Evolutionary conservation across 2,329 filamentous ascomycete species (phyloP).

Genomic region (Grosmannia clavigera): DNA sequence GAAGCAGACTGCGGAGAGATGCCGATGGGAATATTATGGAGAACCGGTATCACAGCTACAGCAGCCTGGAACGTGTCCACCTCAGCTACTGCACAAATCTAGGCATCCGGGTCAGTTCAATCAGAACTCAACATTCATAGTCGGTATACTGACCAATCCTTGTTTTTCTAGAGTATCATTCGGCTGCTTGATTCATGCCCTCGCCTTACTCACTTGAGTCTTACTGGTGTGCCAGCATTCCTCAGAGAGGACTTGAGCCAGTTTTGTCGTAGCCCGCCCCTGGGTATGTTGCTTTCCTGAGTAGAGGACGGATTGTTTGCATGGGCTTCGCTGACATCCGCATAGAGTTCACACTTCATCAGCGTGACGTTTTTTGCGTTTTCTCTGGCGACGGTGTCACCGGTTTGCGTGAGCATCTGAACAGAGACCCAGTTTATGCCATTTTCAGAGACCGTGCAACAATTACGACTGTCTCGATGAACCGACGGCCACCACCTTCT

Average conservation of each 20-base stretch:
- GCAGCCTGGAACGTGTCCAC: slow-evolving; percentile 83
- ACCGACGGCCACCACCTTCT: slow-evolving; percentile 10
- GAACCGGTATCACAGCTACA: slow-evolving; percentile 42
- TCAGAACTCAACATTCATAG: not conserved
- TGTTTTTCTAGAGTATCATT: slow-evolving; percentile 61
- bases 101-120: slow-evolving; percentile 58
- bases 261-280: slow-evolving; percentile 77
- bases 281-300: slow-evolving; percentile 35
- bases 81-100: slow-evolving; percentile 87
- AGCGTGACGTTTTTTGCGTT: slow-evolving; percentile 92
- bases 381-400: slow-evolving; percentile 82
- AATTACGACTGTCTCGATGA: slow-evolving; percentile 3
- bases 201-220: slow-evolving; percentile 81
- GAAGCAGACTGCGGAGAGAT: slow-evolving; percentile 36
- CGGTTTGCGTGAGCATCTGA: slow-evolving; percentile 67
- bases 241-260: slow-evolving; percentile 69
- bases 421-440: slow-evolving; percentile 37
- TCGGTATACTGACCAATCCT: slow-evolving; percentile 14
- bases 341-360: slow-evolving; percentile 84
- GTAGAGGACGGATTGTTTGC: not conserved
- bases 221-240: slow-evolving; percentile 90
- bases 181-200: slow-evolving; percentile 81
- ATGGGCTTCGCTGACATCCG: not conserved
- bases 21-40: slow-evolving; percentile 32
- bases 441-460: slow-evolving; percentile 24